A percentile compares a stretch with the other conserved stretches of the same genome.
Conservation (phyloP, 2,329 filamentous ascomycete genomes). For the Exophiala calicioides region DNA sequence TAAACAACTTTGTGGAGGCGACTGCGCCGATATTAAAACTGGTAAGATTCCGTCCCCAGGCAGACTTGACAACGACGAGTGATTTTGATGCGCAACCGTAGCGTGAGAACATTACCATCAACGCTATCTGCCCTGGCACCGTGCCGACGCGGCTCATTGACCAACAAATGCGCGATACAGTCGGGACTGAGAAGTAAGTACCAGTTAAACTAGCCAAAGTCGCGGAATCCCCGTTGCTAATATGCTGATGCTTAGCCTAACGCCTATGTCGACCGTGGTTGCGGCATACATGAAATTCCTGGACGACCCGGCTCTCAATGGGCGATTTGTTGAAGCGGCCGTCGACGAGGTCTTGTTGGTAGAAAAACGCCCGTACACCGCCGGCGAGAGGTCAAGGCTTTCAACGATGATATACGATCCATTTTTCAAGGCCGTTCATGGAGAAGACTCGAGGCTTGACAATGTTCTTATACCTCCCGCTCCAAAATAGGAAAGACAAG, state of each 20-base stretch:
- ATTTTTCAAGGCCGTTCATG: no score
- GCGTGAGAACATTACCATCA: slow-evolving; percentile 54
- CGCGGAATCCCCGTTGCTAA: not conserved
- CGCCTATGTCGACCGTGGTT: not conserved
- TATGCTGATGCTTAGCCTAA: not conserved
- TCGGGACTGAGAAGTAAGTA: not conserved
- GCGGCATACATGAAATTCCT: not conserved
- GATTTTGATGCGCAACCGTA: not conserved
- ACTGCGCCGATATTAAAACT: slow-evolving; percentile 42
- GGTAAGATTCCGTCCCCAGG: not conserved
- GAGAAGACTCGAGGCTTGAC: no score
- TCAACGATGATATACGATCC: no score
- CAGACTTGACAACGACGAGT: no score
- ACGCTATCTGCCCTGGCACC: slow-evolving; percentile 51
- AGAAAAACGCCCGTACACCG: no score
- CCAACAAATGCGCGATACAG: slow-evolving; percentile 46
- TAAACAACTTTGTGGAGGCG: slow-evolving; percentile 42
- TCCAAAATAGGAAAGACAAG: no score
- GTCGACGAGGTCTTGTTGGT: no score
- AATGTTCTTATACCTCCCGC: no score
- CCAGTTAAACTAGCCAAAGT: no score
- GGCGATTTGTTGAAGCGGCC: no score
- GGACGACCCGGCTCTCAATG: not conserved
- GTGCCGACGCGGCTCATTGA: slow-evolving; percentile 51
- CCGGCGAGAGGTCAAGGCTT: no score